phyloP scores from a whole-genome alignment of 2,329 filamentous ascomycete species.

The Plectosphaerella plurivora region DNA sequence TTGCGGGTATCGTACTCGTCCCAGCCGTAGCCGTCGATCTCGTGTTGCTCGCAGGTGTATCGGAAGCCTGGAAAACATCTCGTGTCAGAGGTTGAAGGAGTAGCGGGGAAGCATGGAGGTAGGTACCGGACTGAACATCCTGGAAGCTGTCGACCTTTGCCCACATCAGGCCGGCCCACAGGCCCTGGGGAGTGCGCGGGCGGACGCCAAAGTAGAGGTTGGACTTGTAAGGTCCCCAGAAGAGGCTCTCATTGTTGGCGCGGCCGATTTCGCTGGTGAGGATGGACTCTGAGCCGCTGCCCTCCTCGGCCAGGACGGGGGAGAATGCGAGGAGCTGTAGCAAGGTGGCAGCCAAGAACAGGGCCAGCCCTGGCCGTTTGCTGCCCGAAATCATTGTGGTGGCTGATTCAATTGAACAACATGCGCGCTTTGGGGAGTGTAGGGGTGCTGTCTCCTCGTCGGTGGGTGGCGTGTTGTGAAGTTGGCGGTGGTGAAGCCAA shows the following conservation, averaged over 20 bases:
- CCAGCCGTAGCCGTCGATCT: slow-evolving; percentile 96
- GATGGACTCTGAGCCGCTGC: slow-evolving; percentile 26
- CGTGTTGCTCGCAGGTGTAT: slow-evolving; percentile 93
- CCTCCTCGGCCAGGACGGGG: slow-evolving; percentile 12
- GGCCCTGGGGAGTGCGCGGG: slow-evolving; percentile 73
- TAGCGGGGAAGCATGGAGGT: not conserved
- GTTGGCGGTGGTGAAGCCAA: too few relatives aligned
- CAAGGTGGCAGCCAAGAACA: slow-evolving; percentile 16
- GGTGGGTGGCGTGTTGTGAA: not conserved
- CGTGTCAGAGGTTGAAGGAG: not conserved
- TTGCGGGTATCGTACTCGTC: slow-evolving; percentile 89
- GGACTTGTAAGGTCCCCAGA: slow-evolving; percentile 94
- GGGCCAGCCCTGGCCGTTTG: slow-evolving; percentile 19
- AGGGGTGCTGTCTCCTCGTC: not conserved
- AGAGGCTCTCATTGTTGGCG: slow-evolving; percentile 72
- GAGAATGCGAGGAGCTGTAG: slow-evolving; percentile 14
- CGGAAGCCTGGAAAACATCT: slow-evolving; percentile 66
- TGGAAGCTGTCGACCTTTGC: slow-evolving; percentile 74
- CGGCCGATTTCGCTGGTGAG: slow-evolving; percentile 45
- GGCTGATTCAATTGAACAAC: slow-evolving; percentile 5
- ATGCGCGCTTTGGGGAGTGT: slow-evolving; percentile 5
- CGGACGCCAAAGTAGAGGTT: slow-evolving; percentile 93
- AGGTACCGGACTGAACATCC: slow-evolving; percentile 70
- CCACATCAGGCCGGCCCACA: slow-evolving; percentile 86
- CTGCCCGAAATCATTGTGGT: slow-evolving; percentile 11